These are phyloP conservation scores for Cryptosporidium tyzzeri DNA, from an alignment of 169 alveolate genomes.

Conservation along the genomic window DNA sequence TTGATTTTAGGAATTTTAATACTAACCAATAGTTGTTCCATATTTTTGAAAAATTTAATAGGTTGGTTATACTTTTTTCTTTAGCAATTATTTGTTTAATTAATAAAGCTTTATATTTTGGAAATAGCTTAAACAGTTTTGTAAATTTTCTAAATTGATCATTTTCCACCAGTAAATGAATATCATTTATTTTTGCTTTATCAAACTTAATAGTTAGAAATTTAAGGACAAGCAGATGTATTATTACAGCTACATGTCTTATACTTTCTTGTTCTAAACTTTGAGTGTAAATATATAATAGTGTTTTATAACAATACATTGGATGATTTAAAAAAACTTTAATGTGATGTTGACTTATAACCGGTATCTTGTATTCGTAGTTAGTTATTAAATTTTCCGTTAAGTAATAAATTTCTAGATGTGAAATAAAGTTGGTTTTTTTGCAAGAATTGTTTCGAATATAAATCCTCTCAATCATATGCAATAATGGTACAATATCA, in stretches of 20 bases:
- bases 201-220: not conserved
- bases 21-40: slow-evolving; percentile 54
- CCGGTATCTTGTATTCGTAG: not conserved
- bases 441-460: not conserved
- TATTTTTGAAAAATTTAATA: not conserved
- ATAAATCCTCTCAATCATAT: not conserved
- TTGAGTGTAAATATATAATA: not conserved
- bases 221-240: not conserved
- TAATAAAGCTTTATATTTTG: not conserved
- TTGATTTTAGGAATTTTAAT: not conserved
- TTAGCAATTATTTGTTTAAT: not conserved
- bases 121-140: not conserved
- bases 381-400: not conserved
- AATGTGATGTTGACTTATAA: not conserved
- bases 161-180: not conserved
- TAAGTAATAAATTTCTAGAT: not conserved
- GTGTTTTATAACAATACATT: not conserved
- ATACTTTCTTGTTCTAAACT: not conserved
- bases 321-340: not conserved
- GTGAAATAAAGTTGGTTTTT: not conserved
- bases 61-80: not conserved
- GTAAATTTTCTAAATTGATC: not conserved
- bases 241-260: not conserved
- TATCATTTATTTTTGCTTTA: not conserved
- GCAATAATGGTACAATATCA: slow-evolving; percentile 5